Percentiles rank a stretch among this genome's conserved stretches.
phyloP scores from a whole-genome alignment of 2,329 filamentous ascomycete genomes.

The Sphaerulina vaccinii region DNA sequence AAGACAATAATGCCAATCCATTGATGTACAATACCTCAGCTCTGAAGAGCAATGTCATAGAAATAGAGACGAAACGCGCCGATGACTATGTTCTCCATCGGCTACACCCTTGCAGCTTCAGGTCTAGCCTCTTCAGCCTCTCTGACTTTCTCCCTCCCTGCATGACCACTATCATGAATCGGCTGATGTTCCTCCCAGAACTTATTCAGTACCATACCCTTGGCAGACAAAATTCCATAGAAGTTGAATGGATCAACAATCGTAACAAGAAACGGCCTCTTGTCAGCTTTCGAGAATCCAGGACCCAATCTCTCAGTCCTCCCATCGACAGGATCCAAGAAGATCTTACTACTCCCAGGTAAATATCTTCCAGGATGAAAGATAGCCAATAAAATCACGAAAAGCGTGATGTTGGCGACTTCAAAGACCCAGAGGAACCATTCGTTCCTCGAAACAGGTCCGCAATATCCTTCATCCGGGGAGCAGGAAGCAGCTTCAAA shows the following conservation, averaged over 20 bases:
- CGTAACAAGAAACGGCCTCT: slow-evolving; percentile 28
- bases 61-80: background rate
- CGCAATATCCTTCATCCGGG: slow-evolving; percentile 32
- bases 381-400: slow-evolving; percentile 52
- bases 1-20: no score
- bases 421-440: slow-evolving; percentile 58
- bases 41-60: background rate
- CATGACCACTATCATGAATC: slow-evolving; percentile 16
- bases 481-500: slow-evolving; percentile 33
- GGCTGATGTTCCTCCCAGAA: slow-evolving; percentile 32
- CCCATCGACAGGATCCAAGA: slow-evolving; percentile 50
- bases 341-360: slow-evolving; percentile 52
- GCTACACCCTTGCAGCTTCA: background rate
- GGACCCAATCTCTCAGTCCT: slow-evolving; percentile 46
- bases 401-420: slow-evolving; percentile 51
- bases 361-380: slow-evolving; percentile 53
- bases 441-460: slow-evolving; percentile 46
- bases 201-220: slow-evolving; percentile 25
- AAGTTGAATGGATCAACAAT: slow-evolving; percentile 36
- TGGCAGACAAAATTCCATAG: slow-evolving; percentile 25
- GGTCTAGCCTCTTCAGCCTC: background rate
- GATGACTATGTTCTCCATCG: background rate
- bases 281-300: slow-evolving; percentile 31
- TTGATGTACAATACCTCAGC: background rate
- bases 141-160: background rate